Evolutionary conservation across 2,329 filamentous ascomycete species (phyloP), one percentile per base, ranked within the genome.

Genomic region (Plenodomus tracheiphilus): DNA sequence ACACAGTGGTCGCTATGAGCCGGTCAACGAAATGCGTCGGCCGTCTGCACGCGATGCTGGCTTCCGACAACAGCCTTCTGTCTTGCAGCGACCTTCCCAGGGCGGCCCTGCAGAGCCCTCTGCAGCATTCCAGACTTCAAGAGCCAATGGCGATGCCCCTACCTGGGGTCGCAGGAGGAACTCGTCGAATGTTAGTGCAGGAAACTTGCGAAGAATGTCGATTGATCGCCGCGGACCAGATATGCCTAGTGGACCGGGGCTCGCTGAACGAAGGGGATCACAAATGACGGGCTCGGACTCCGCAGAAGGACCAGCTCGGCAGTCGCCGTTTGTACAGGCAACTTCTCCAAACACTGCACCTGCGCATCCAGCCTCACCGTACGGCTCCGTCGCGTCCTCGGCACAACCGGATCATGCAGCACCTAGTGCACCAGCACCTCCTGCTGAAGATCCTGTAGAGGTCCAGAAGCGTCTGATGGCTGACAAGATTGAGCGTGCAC

Each of bases 1-100:
- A n/a, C 88, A 95, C 46, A 96, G 91, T 45, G 93, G 93, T 16
- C 87, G 91, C 42, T 96, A 96, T 61, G 93, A 97, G 68, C 91
- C 92, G 15, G 93, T 92, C 3, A 78, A 82, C 43, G 91, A 96
- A 46, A 78, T 75, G 54, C 86, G 91, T 32, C 85, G 90, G 56
- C 84, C 65, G 16, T 85, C 87, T 22, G 76, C 83, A 56, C 84
- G 88, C 43, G 82, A 85, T 46, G 89, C 94, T 46, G 80, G 83
- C 52, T 80, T 83, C 47, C 84, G 88, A 41, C 87, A 93, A 56
- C 87, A 93, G 57, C 88, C 90, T 19, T 82, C 91, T 13, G 75
- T 97, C 8, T 75, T 97, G 39, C 92, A 97, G 68, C 81, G 93
- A 39, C 83, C 87, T 17, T 75, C 79, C 3, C 81, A 83, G 32